Evolutionary conservation across 371 early-diverging fungal species (phyloP).

Genomic region (Blakeslea trispora): DNA sequence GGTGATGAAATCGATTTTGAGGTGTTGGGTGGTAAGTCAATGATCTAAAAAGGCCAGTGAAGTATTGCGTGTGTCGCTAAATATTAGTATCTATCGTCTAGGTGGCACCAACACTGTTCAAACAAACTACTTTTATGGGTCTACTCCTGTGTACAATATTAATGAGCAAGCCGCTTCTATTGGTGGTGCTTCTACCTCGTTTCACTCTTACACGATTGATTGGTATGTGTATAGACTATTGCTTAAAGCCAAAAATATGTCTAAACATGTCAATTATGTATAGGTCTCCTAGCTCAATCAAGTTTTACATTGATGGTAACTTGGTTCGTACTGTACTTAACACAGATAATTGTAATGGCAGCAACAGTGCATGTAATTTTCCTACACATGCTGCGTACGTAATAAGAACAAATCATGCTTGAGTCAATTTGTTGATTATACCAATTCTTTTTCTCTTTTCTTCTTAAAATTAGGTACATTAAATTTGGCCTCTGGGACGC

Average conservation of each 20-base stretch:
- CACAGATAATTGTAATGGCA: slow-evolving; percentile 17
- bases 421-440: too few relatives aligned
- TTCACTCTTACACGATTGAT: slow-evolving; percentile 55
- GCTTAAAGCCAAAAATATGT: too few relatives aligned
- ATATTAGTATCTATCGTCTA: too few relatives aligned
- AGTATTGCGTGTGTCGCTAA: too few relatives aligned
- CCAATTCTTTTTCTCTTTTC: background rate
- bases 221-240: too few relatives aligned
- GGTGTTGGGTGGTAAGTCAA: slow-evolving; percentile 30
- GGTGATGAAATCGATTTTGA: slow-evolving; percentile 51
- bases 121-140: slow-evolving; percentile 56
- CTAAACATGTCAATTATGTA: background rate
- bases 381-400: slow-evolving; percentile 43
- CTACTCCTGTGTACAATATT: slow-evolving; percentile 34
- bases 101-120: slow-evolving; percentile 47
- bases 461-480: slow-evolving; percentile 24
- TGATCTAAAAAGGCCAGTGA: background rate
- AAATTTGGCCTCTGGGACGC: slow-evolving; percentile 65
- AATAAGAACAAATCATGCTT: too few relatives aligned
- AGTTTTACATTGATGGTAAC: slow-evolving; percentile 48
- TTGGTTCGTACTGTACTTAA: slow-evolving; percentile 35
- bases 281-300: slow-evolving; percentile 44
- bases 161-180: slow-evolving; percentile 15
- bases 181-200: slow-evolving; percentile 16
- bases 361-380: slow-evolving; percentile 23